Evolutionary conservation across 768 basidiomycete genomes (phyloP).

Genomic region (Lactifluus hygrophoroides): DNA sequence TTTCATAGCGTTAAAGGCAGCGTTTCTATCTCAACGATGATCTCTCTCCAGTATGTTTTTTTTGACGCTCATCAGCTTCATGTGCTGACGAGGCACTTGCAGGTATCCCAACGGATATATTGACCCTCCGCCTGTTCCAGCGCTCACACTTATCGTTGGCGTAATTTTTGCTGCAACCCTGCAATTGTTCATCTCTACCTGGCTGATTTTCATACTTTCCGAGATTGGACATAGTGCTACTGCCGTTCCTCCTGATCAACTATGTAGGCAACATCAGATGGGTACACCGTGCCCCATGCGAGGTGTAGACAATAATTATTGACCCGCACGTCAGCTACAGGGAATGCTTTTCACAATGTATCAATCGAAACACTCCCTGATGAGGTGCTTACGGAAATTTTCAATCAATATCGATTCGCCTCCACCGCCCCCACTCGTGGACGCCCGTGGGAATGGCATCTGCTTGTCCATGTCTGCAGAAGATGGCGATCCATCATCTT

Average conservation of each 20-base stretch:
- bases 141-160: too few relatives aligned
- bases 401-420: not conserved
- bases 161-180: too few relatives aligned
- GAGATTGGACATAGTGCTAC: too few relatives aligned
- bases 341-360: too few relatives aligned
- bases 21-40: not conserved
- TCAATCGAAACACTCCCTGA: too few relatives aligned
- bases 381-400: too few relatives aligned
- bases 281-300: not conserved
- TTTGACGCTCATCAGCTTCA: not conserved
- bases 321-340: too few relatives aligned
- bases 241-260: too few relatives aligned
- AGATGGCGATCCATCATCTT: not conserved
- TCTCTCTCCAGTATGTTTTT: not conserved
- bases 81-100: too few relatives aligned
- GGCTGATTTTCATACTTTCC: too few relatives aligned
- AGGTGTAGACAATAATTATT: not conserved
- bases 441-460: constrained; percentile 6
- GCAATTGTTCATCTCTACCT: too few relatives aligned
- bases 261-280: too few relatives aligned
- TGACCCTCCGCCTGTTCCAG: not conserved
- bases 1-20: not conserved
- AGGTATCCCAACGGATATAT: not conserved
- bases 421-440: not conserved
- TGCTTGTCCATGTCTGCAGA: not conserved